Percentiles rank a stretch among this genome's conserved stretches.
Evolutionary conservation across 495 filamentous ascomycete species (phyloP).

Genomic region (Aspergillus conjunctus): DNA sequence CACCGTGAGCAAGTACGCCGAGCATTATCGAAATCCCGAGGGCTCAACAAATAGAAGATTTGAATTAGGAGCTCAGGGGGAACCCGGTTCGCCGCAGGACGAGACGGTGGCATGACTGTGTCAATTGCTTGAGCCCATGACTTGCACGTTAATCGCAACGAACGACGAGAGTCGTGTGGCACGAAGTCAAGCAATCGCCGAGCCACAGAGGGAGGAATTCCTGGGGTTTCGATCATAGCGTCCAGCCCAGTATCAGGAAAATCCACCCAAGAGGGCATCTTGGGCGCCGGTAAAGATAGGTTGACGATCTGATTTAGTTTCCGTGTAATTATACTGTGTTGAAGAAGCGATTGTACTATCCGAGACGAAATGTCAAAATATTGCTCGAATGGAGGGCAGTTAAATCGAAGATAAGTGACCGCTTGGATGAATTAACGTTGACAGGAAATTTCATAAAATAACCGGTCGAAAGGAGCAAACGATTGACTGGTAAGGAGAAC

Average conservation of each 20-base stretch:
- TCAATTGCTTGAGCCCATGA: constrained; percentile 22
- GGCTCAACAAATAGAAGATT: constrained; percentile 57
- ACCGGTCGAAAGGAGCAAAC: background rate
- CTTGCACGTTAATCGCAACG: constrained; percentile 23
- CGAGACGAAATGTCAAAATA: too few relatives aligned
- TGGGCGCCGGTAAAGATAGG: background rate
- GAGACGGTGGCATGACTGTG: constrained; percentile 5
- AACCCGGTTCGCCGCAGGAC: constrained; percentile 41
- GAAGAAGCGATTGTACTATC: too few relatives aligned
- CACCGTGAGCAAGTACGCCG: constrained; percentile 66
- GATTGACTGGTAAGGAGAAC: constrained; percentile 3
- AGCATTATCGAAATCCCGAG: constrained; percentile 66
- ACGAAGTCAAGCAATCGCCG: constrained; percentile 14
- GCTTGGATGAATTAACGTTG: background rate
- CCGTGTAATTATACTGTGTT: too few relatives aligned
- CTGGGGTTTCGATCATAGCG: background rate
- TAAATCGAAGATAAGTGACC: background rate
- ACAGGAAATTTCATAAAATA: background rate
- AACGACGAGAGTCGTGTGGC: constrained; percentile 7
- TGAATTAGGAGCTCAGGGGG: constrained; percentile 66
- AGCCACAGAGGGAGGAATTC: constrained; percentile 15
- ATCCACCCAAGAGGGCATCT: constrained; percentile 1
- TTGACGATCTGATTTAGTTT: too few relatives aligned
- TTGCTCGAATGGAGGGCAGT: too few relatives aligned
- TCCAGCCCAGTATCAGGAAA: background rate